Base-by-base conservation (phyloP, 2,329 filamentous ascomycete species). In the Aschersonia sp. region DNA sequence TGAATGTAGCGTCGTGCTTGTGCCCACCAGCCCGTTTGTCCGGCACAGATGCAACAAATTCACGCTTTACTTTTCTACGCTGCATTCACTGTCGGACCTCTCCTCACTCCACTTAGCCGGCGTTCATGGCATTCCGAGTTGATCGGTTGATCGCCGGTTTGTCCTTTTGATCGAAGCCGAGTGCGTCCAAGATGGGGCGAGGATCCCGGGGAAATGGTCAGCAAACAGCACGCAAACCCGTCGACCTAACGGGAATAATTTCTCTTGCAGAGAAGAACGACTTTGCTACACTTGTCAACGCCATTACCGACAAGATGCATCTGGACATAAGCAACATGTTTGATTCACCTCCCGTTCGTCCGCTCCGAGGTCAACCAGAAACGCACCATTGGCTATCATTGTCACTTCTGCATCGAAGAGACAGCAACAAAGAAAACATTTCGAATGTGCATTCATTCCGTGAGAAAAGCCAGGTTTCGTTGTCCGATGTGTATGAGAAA, bases 221-320 rank as follows among this genome's bases (percentile, higher is more conserved):
- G 50, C 63, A 57, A 45, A 55, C 58, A 41, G 58, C 61, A 49
- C 69, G 67, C 50, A 68, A 71, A 20, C 64, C 73, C 40, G 67
- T 73, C 41, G 75, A 79, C 51, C 54, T 80, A 51, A 76, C 70
- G 47, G 65, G 66, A 30, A 57, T 75, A 46, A 59, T 80, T 40
- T 72, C 62, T 28, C 44, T 60, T 4, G 62, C 67, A 2, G 74
- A 80, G 55, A 72, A 68, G 54, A 65, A 65, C 32, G 75, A 80
- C 49, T 60, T 82, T 41, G 61, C 66, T n/a, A 63, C 66, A 3
- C 66, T 82, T 9, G 61, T 77, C 49, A 65, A 59, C 30, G 67
- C 68, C 44, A 73, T 79, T 51, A 73, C 72, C 38, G 76, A 80
- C 45, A 66, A 66, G 40, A 76, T 82, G 66, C 68, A 73, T 48